Conservation (phyloP, 768 basidiomycete species). For the Suillus placidus region DNA sequence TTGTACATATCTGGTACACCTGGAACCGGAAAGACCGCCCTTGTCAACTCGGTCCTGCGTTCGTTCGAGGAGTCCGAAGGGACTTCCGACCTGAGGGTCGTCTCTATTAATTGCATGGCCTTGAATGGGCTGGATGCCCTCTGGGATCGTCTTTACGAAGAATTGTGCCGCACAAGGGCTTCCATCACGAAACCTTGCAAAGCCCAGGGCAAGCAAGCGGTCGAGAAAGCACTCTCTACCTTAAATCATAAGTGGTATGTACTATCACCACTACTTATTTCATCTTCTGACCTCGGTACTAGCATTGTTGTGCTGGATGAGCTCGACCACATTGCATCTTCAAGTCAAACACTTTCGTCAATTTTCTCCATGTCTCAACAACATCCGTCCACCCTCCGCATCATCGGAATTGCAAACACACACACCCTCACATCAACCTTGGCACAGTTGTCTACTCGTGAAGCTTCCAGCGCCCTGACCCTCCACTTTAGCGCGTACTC, state of each 20-base stretch:
- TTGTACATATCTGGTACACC: conserved; percentile 93
- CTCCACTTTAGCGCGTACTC: conserved; percentile 84
- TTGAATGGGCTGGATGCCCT: conserved; percentile 66
- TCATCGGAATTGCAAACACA: conserved; percentile 88
- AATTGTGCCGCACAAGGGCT: conserved; percentile 42
- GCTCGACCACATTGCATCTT: conserved; percentile 77
- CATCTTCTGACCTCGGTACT: conserved; percentile 22
- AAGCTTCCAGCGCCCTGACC: conserved; percentile 52
- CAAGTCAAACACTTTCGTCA: conserved; percentile 55
- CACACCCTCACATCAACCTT: conserved; percentile 74
- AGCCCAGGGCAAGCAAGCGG: conserved; percentile 48
- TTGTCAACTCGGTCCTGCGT: conserved; percentile 68
- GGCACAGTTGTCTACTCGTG: conserved; percentile 38
- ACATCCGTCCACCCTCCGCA: conserved; percentile 54
- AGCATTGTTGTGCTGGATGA: conserved; percentile 86
- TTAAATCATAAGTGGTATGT: conserved; percentile 56
- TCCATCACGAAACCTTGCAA: conserved; percentile 42
- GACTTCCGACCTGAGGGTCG: conserved; percentile 44
- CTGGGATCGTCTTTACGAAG: conserved; percentile 70
- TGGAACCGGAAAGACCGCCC: conserved; percentile 90
- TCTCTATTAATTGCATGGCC: conserved; percentile 82
- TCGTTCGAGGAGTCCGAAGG: conserved; percentile 40
- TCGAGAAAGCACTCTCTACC: conserved; percentile 48
- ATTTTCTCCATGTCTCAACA: conserved; percentile 71
- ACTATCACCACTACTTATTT: background rate